Evolutionary conservation across 208 protist genomes (phyloP), one percentile per base, ranked within the genome.

Genomic region (Leishmania braziliensis): DNA sequence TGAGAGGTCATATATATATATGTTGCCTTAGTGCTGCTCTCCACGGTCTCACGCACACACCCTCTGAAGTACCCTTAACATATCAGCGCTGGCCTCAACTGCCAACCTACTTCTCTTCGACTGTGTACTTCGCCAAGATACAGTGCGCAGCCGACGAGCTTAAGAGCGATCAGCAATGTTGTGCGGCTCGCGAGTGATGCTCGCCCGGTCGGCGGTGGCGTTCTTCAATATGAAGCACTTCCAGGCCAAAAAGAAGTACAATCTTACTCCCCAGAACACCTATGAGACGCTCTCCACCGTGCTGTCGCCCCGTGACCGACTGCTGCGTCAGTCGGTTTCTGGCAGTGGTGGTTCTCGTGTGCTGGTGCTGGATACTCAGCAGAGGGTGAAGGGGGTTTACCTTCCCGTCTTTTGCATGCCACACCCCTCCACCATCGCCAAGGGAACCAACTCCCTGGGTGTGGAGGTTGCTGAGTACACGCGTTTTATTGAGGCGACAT

Each of bases 151-250:
- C 1, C n/a, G 1, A 16, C 23, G 23, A 33, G 69, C 14, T 12
- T 65, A 16, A 6, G 51, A 29, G 26, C 56, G 29, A 20, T 43
- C 39, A 48, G 56, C 48, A 69, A 81, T 83, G 75, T n/a, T 82
- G 16, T 53, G 65, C 12, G 46, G 50, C 56, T 86, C 80, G 70
- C 51, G 74, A 53, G 51, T 80, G n/a, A 75, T 26, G 10, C 54
- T 62, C 70, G 62, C 69, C 39, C 89, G 94, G 4, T 79, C 83
- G n/a, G 87, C 91, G 8, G 89, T 97, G n/a, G 94, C 94, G 16
- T 87, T 91, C 54, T 97, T 97, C 68, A 95, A 88, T 78, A 91
- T 95, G 69, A 97, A 96, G 72, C 87, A 87, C 75, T 97, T 97
- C 63, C 90, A 90, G 48, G 65, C 82, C 18, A 87, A 89, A 43